Base-by-base conservation (phyloP, 2,329 filamentous ascomycete genomes). In the Aspergillus sclerotialis region DNA sequence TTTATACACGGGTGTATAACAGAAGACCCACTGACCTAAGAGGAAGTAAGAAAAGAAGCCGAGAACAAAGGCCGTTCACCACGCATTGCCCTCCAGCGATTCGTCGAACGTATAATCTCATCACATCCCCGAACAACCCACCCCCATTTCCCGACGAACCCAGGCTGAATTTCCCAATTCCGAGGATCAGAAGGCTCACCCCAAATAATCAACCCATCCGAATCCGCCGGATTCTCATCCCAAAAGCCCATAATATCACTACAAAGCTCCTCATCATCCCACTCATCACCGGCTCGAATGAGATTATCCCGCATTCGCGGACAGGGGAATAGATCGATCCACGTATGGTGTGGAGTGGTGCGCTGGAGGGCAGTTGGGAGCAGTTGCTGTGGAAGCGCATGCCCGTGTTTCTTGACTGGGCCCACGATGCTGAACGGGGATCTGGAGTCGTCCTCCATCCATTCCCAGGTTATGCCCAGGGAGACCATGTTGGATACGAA, bases 141-240 rank as follows among this genome's bases (percentile, higher is more conserved):
- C 0, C 39, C 37, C 46, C 48, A 53, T 34, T 51, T 52, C 16
- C 19, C 32, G 6, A 42, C 14, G 30, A 52, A 53, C 3, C 39
- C 42, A 26, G 51, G 41, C 7, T 40, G 44, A 8, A 52, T 32
- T 28, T 53, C 46, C 50, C 50, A 52, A 9, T 35, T 45, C 11
- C 36, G 29, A 3, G 42, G 37, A 14, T 43, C 32, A 43, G 41
- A 53, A 2, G 48, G 49, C 16, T 50, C 45, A 1, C 45, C 42
- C 47, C 47, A 50, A 0, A 47, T 39, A 25, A 50, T 29, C 5
- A 49, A 15, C 4, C 41, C 39, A 12, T 44, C 36, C 19, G 39
- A 38, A 13, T 39, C 42, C 12, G 21, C 17, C 7, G 32, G 24
- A n/a, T n/a, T n/a, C 33, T 31, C 24, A 4, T 24, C 33, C 24